Evolutionary conservation across 2,329 filamentous ascomycete genomes (phyloP), one percentile per base, ranked within the genome.

Genomic region (Verticillium nonalfalfae): DNA sequence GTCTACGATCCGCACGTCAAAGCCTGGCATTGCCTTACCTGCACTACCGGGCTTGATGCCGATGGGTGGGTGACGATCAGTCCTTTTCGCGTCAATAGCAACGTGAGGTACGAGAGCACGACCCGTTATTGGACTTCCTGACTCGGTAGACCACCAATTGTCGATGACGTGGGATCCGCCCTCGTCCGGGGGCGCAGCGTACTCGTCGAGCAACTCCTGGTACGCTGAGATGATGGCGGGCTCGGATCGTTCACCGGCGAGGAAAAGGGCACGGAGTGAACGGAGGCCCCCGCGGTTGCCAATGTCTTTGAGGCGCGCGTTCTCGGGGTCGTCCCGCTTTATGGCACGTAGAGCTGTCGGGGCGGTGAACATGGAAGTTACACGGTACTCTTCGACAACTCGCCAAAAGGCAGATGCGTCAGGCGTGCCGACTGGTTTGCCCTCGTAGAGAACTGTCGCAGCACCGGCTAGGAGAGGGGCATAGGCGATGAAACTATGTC

Each of bases 351-450:
- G 81, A 1, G 94, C 93, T 1, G 85, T 97, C 0, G 93, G 93
- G 0, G 93, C 94, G 0, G 93, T 97, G 72, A 91, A 96, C 68
- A 96, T 80, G 6, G 86, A 84, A 64, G 91, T 96, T 60, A 96
- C 92, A 69, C 88, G 88, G 78, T 97, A 89, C 68, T 96, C 90
- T 66, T 93, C 88, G 4, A 96, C 75, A 18, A 97, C 85, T 2
- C 93, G 82, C 93, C 93, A 98, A 72, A 97, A 95, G 0, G 90
- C 89, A 6, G 91, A 89, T 0, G 92, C 90, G 68, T 97, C 88
- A 0, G 93, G 93, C 0, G 93, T 97, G 4, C 93, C 93, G 13
- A 97, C 81, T 0, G 93, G 93, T 67, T 97, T 97, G n/a, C 93
- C 94, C 76, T 97, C 93, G 73, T 93, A 97, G 0, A 97, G 79